Conservation (phyloP, 495 filamentous ascomycete species). For the Daldinia caldariorum region DNA sequence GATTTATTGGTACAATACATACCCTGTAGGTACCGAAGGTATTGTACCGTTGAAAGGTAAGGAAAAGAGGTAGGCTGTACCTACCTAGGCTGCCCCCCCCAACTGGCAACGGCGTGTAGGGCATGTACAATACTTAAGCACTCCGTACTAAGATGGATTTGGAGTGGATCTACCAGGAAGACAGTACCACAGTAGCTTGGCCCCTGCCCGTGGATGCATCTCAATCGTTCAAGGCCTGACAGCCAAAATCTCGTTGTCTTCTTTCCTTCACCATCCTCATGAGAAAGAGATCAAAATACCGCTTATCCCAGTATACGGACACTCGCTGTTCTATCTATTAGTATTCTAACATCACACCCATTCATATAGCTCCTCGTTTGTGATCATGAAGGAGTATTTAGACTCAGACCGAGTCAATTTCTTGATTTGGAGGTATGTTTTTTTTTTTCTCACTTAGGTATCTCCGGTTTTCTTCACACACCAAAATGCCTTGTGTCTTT, state of each 20-base stretch:
- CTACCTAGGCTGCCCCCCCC: conserved; percentile 20
- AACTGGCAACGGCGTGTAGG: conserved; percentile 23
- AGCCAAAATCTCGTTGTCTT: conserved; percentile 43
- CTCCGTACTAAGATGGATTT: conserved; percentile 36
- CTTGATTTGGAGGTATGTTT: conserved; percentile 94
- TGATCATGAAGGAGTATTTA: conserved; percentile 69
- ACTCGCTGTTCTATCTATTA: conserved; percentile 9
- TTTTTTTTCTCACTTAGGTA: conserved; percentile 43
- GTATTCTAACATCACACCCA: conserved; percentile 6
- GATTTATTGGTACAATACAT: background rate
- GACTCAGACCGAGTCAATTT: conserved; percentile 97
- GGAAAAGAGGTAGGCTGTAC: conserved; percentile 16
- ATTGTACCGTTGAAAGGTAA: too few relatives aligned
- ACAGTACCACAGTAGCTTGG: conserved; percentile 33
- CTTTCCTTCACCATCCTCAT: conserved; percentile 42
- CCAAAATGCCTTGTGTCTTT: conserved; percentile 30
- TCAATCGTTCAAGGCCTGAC: conserved; percentile 45
- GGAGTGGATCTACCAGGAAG: conserved; percentile 38
- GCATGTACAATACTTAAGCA: conserved; percentile 17
- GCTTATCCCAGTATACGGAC: conserved; percentile 24
- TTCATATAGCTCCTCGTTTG: conserved; percentile 11
- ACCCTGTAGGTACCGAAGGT: conserved; percentile 12
- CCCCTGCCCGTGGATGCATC: conserved; percentile 44
- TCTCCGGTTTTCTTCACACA: conserved; percentile 51
- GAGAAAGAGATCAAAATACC: conserved; percentile 34